Conservation (phyloP, 176 grass and related monocot species). For the Juncus effusus region DNA sequence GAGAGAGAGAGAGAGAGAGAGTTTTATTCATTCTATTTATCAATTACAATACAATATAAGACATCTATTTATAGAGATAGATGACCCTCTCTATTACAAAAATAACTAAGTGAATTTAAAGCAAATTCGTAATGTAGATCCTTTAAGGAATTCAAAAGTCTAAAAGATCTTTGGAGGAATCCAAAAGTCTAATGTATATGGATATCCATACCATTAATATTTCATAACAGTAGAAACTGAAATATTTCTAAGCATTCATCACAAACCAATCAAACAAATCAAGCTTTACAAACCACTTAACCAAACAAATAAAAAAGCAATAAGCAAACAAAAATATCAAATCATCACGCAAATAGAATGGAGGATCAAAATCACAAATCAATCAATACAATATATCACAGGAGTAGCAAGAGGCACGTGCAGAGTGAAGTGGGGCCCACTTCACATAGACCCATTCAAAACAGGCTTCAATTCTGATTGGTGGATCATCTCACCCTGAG, state of each 20-base stretch:
- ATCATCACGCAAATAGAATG: not conserved
- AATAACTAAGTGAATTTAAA: not conserved
- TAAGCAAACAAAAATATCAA: slow-evolving; percentile 1
- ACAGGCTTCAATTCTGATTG: slow-evolving; percentile 1
- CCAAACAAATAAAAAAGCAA: not conserved
- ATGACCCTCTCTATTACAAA: not conserved
- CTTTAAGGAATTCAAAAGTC: not conserved
- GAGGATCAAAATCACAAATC: not conserved
- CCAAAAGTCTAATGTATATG: too few relatives aligned
- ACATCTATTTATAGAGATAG: too few relatives aligned
- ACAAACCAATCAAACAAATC: not conserved
- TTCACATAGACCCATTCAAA: slow-evolving; percentile 2
- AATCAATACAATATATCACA: not conserved
- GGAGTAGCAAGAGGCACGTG: slow-evolving; percentile 28
- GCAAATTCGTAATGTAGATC: not conserved
- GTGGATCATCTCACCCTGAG: slow-evolving; percentile 8
- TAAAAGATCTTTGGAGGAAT: not conserved
- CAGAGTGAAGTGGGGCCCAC: not conserved
- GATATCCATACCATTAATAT: not conserved
- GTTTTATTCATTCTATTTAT: too few relatives aligned
- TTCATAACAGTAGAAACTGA: not conserved
- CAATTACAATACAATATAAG: too few relatives aligned
- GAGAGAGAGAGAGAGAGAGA: too few relatives aligned
- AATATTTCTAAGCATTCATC: not conserved
- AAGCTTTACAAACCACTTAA: not conserved